Evolutionary conservation across 1,284 basidiomycete species (phyloP).

Genomic region (Ceratobasidium papillatum): DNA sequence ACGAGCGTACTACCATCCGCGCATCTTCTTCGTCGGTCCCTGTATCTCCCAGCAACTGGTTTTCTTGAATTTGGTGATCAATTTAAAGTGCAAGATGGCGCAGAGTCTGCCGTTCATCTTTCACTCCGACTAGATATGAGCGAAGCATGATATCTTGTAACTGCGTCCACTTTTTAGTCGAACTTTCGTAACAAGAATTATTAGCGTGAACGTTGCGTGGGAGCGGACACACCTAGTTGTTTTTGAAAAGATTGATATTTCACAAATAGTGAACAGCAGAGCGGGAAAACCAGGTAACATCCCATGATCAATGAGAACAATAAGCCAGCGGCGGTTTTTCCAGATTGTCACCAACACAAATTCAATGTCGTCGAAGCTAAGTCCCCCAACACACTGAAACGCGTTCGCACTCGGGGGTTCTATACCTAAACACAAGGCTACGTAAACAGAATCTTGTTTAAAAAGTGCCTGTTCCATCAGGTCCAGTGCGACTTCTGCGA

Average conservation of each 20-base stretch:
- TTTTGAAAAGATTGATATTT: constrained; percentile 9
- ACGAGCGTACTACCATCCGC: neutral
- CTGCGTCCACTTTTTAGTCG: neutral
- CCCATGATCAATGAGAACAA: neutral
- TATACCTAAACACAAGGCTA: neutral
- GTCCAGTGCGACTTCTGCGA: neutral
- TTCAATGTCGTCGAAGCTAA: constrained; percentile 9
- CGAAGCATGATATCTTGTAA: constrained; percentile 15
- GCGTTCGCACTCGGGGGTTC: neutral
- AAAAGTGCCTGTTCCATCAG: neutral
- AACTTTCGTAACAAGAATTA: too few species aligned
- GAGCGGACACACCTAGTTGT: neutral
- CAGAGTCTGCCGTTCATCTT: neutral
- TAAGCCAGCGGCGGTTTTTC: neutral
- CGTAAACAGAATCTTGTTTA: neutral
- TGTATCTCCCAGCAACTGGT: neutral
- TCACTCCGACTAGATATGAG: neutral
- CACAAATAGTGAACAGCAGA: constrained; percentile 6
- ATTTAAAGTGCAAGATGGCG: constrained; percentile 3
- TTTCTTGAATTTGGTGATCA: neutral
- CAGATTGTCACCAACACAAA: constrained; percentile 1
- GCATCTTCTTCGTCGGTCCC: constrained; percentile 1
- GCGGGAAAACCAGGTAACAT: constrained; percentile 9
- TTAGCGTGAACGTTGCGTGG: too few species aligned
- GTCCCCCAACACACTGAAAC: neutral